Conservation (phyloP, 208 protist species). For the Angomonas deanei region DNA sequence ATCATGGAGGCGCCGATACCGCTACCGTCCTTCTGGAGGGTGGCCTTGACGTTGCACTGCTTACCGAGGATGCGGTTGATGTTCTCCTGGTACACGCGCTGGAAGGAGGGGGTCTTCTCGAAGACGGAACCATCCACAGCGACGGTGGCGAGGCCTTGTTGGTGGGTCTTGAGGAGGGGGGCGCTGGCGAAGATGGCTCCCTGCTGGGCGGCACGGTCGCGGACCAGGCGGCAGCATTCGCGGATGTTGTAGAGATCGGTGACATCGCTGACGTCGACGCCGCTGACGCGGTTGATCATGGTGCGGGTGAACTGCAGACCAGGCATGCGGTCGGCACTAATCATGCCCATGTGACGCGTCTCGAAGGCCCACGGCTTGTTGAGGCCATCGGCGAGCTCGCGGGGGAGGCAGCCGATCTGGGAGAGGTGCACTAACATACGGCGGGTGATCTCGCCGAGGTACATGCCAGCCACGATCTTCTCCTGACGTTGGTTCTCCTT, state of each 20-base stretch:
- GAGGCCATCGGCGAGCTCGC: conserved; percentile 26
- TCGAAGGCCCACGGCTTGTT: conserved; percentile 47
- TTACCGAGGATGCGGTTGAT: conserved; percentile 60
- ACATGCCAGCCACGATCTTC: conserved; percentile 90
- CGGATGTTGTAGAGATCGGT: conserved; percentile 48
- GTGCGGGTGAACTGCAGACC: conserved; percentile 62
- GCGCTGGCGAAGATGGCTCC: conserved; percentile 61
- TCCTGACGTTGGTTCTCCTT: conserved; percentile 66
- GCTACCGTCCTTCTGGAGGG: conserved; percentile 81
- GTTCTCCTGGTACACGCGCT: conserved; percentile 65
- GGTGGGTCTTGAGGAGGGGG: conserved; percentile 66
- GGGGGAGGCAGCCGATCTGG: conserved; percentile 46
- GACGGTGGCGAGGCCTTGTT: conserved; percentile 54
- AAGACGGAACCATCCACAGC: conserved; percentile 86
- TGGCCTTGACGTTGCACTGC: conserved; percentile 45
- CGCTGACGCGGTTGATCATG: conserved; percentile 36
- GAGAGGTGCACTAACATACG: conserved; percentile 51
- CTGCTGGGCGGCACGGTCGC: conserved; percentile 70
- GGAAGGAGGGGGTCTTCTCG: conserved; percentile 85
- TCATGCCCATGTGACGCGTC: conserved; percentile 48
- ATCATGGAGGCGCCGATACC: conserved; percentile 87
- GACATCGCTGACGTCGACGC: conserved; percentile 37
- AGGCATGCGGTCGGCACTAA: conserved; percentile 61
- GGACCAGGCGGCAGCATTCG: conserved; percentile 67
- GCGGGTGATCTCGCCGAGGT: conserved; percentile 81